These are phyloP conservation scores for Trichoderma orchidacearum DNA, from an alignment of 495 filamentous ascomycete species.

Conservation along the genomic window DNA sequence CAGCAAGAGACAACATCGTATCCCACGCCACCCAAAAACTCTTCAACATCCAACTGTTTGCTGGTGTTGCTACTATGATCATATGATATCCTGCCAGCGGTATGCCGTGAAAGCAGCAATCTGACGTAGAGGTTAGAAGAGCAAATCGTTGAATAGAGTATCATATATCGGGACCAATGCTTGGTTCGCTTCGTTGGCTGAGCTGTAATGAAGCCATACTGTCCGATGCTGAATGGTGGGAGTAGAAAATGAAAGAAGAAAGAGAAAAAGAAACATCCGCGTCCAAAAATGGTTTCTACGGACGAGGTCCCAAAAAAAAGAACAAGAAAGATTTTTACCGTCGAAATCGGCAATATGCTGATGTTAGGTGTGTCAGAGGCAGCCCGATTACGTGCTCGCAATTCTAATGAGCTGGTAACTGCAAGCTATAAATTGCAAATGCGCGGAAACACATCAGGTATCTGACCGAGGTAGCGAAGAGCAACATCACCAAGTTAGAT, in stretches of 20 bases:
- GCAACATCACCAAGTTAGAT: slow-evolving; percentile 40
- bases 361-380: background rate
- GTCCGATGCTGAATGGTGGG: background rate
- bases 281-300: background rate
- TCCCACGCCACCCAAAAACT: background rate
- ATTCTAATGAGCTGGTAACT: background rate
- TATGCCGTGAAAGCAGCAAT: background rate
- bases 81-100: background rate
- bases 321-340: background rate
- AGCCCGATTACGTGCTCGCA: too few species aligned
- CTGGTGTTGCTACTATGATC: background rate
- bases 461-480: background rate
- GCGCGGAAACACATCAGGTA: slow-evolving; percentile 5
- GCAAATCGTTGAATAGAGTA: background rate
- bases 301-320: background rate
- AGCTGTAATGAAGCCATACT: background rate
- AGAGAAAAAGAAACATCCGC: background rate
- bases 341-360: background rate
- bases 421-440: slow-evolving; percentile 6
- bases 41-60: background rate
- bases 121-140: background rate
- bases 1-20: background rate
- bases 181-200: background rate
- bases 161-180: background rate
- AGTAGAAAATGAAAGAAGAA: too few species aligned